Evolutionary conservation across 1,284 basidiomycete genomes (phyloP).

Genomic region (Naganishia sp.): DNA sequence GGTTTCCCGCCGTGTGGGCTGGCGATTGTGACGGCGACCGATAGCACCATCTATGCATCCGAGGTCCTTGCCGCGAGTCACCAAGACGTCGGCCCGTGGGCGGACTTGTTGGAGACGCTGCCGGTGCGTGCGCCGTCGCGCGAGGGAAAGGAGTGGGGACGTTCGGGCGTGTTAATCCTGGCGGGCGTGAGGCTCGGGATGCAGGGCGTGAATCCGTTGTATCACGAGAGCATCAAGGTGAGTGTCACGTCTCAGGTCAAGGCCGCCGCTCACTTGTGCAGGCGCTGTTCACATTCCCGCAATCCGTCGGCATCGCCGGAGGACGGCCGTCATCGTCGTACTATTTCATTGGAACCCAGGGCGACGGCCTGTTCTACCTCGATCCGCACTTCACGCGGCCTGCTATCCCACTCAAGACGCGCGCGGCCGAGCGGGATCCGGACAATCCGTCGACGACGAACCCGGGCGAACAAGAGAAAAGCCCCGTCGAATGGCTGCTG

Average conservation of each 20-base stretch:
- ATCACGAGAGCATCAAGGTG: conserved; percentile 91
- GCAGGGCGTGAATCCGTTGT: conserved; percentile 91
- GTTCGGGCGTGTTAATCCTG: conserved; percentile 80
- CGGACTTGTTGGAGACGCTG: conserved; percentile 27
- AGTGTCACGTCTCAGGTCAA: conserved; percentile 35
- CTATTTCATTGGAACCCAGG: conserved; percentile 93
- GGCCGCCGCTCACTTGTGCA: conserved; percentile 47
- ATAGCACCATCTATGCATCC: conserved; percentile 79
- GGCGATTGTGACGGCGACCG: conserved; percentile 77
- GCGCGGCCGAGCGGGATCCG: conserved; percentile 46
- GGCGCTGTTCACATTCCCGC: conserved; percentile 87
- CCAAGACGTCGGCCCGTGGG: conserved; percentile 49
- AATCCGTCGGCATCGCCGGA: conserved; percentile 93
- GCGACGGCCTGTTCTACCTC: conserved; percentile 87
- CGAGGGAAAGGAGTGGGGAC: conserved; percentile 64
- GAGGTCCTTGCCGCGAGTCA: conserved; percentile 82
- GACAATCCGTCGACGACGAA: background rate
- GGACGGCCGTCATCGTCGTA: conserved; percentile 93
- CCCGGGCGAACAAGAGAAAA: conserved; percentile 30
- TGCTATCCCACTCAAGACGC: conserved; percentile 71
- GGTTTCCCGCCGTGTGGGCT: conserved; percentile 78
- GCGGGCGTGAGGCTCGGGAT: conserved; percentile 85
- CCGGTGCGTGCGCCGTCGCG: conserved; percentile 14
- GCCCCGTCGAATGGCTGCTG: conserved; percentile 59
- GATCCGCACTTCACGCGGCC: conserved; percentile 91